Evolutionary conservation across 805 yeast species (phyloP).

Genomic region (Candida suzukii): DNA sequence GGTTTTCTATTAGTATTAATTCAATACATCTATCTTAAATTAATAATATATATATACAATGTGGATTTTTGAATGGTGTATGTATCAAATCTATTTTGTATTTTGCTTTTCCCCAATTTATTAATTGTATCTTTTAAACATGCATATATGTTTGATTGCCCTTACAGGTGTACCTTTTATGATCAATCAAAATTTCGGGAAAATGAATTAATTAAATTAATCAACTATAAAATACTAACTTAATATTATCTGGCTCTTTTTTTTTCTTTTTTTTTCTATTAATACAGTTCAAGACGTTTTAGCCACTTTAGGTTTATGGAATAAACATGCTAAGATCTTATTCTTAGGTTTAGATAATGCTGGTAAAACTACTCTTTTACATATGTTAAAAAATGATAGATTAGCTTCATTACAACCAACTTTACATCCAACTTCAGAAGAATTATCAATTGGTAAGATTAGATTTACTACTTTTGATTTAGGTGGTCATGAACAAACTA

Average conservation of each 20-base stretch:
- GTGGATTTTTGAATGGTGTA: slow-evolving; percentile 35
- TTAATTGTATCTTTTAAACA: too few relatives aligned
- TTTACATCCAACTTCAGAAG: slow-evolving; percentile 97
- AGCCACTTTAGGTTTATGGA: slow-evolving; percentile 77
- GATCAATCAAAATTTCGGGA: too few relatives aligned
- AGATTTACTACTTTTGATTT: slow-evolving; percentile 96
- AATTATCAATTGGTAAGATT: slow-evolving; percentile 91
- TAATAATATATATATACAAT: slow-evolving; percentile 12
- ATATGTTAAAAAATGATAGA: slow-evolving; percentile 89
- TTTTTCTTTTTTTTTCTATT: background rate
- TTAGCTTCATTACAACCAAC: slow-evolving; percentile 97
- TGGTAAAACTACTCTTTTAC: slow-evolving; percentile 87
- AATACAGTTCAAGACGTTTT: slow-evolving; percentile 60
- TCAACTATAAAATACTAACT: background rate
- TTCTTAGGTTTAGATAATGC: slow-evolving; percentile 97
- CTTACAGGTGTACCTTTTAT: too few relatives aligned
- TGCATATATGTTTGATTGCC: background rate
- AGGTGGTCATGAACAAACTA: slow-evolving; percentile 98
- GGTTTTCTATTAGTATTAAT: background rate
- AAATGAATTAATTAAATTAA: too few relatives aligned
- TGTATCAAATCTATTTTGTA: too few relatives aligned
- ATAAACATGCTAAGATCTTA: slow-evolving; percentile 92
- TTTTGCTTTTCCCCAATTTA: too few relatives aligned
- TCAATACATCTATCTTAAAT: background rate
- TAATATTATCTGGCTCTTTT: too few relatives aligned